These are phyloP conservation scores for Irpex rosettiformis DNA, from an alignment of 1,284 basidiomycete species.

Conservation along the genomic window DNA sequence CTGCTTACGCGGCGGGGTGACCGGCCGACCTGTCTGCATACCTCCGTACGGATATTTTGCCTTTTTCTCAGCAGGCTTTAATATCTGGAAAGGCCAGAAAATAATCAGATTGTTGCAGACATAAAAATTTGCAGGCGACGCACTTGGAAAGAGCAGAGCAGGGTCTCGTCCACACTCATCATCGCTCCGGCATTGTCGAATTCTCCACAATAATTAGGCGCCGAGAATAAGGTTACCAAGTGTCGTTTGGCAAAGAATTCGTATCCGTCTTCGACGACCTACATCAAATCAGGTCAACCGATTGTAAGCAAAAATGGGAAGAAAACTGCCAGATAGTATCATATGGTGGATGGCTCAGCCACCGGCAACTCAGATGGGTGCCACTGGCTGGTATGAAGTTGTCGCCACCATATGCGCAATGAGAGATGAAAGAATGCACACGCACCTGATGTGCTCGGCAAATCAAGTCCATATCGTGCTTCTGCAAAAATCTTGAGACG, in stretches of 20 bases:
- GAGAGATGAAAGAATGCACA: slow-evolving; percentile 10
- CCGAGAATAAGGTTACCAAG: slow-evolving; percentile 95
- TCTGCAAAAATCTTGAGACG: slow-evolving; percentile 96
- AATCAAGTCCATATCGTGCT: slow-evolving; percentile 99
- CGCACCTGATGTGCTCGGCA: slow-evolving; percentile 95
- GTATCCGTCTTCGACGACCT: slow-evolving; percentile 99
- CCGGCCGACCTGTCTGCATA: slow-evolving; percentile 75
- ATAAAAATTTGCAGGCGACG: slow-evolving; percentile 23
- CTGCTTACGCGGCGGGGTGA: slow-evolving; percentile 81
- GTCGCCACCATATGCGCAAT: not conserved
- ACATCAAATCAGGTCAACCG: slow-evolving; percentile 8
- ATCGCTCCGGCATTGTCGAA: slow-evolving; percentile 99
- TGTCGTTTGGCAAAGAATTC: slow-evolving; percentile 99
- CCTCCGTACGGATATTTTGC: slow-evolving; percentile 86
- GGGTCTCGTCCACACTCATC: slow-evolving; percentile 99
- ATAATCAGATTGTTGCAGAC: not conserved
- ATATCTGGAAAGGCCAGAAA: slow-evolving; percentile 55
- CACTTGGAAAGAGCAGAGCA: slow-evolving; percentile 98
- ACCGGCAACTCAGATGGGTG: not conserved
- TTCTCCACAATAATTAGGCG: slow-evolving; percentile 97
- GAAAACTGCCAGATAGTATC: not conserved
- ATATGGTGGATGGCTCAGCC: not conserved
- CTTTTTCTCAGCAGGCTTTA: slow-evolving; percentile 99
- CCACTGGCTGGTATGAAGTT: not conserved
- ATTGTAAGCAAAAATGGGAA: not conserved